These are phyloP conservation scores for Ogataea populi-albae DNA, from an alignment of 805 yeast genomes.

Conservation along the genomic window DNA sequence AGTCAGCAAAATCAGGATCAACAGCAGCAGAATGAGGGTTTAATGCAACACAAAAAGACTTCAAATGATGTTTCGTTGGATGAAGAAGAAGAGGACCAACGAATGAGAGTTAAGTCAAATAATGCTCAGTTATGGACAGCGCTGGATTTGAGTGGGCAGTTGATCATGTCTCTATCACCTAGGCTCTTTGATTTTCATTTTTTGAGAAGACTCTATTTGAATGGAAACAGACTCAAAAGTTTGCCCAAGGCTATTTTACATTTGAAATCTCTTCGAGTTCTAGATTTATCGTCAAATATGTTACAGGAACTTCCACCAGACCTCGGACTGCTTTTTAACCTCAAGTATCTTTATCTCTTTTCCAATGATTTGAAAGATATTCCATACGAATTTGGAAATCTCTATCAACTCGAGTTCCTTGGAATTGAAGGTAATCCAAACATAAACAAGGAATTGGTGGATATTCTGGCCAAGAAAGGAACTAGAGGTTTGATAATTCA, in stretches of 20 bases:
- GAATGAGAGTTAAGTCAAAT: constrained; percentile 55
- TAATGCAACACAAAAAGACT: constrained; percentile 37
- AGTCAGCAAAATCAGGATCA: constrained; percentile 24
- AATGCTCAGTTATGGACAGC: constrained; percentile 92
- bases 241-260: constrained; percentile 69
- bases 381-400: constrained; percentile 82
- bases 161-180: constrained; percentile 65
- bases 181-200: constrained; percentile 78
- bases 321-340: constrained; percentile 75
- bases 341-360: constrained; percentile 80
- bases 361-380: constrained; percentile 76
- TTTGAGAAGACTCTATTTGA: constrained; percentile 80
- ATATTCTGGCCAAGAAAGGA: constrained; percentile 74
- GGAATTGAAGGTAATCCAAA: constrained; percentile 91
- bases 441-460: constrained; percentile 59
- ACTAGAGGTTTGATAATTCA: constrained; percentile 78
- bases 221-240: constrained; percentile 71
- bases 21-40: constrained; percentile 34
- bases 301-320: constrained; percentile 76
- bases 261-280: constrained; percentile 69
- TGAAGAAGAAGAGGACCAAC: constrained; percentile 66
- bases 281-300: constrained; percentile 81
- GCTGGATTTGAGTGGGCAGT: constrained; percentile 88
- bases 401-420: constrained; percentile 78
- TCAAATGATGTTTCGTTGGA: constrained; percentile 36